Percentiles rank a stretch among this genome's conserved stretches.
Evolutionary conservation across 2,329 filamentous ascomycete species (phyloP).

Genomic region (Ilyonectria robusta): DNA sequence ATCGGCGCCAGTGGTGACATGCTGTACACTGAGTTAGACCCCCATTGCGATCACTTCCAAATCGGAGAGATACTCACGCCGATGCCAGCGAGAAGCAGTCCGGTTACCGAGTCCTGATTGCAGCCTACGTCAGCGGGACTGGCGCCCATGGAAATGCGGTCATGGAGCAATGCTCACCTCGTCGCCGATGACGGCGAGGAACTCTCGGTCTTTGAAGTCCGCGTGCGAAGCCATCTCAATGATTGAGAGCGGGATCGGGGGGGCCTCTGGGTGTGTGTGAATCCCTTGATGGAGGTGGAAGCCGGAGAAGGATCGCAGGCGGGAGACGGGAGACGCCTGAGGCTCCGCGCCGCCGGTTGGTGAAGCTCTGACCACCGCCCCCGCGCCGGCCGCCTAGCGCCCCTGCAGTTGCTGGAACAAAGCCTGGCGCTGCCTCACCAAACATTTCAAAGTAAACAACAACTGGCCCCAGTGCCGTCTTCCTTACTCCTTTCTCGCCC

Average conservation of each 20-base stretch:
- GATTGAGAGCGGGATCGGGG: slow-evolving; percentile 14
- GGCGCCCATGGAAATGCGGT: slow-evolving; percentile 5
- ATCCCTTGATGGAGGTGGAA: slow-evolving; percentile 35
- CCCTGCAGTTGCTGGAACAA: slow-evolving; percentile 40
- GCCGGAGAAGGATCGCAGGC: slow-evolving; percentile 32
- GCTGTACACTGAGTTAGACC: slow-evolving; percentile 65
- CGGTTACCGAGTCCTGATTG: slow-evolving; percentile 91
- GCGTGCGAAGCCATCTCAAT: slow-evolving; percentile 65
- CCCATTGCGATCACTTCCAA: not conserved
- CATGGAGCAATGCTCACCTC: slow-evolving; percentile 71
- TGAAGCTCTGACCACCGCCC: slow-evolving; percentile 50
- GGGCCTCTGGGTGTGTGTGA: slow-evolving; percentile 23
- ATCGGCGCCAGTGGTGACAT: slow-evolving; percentile 90
- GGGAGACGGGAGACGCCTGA: slow-evolving; percentile 39
- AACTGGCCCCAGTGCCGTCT: slow-evolving; percentile 20
- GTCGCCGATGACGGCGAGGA: slow-evolving; percentile 97
- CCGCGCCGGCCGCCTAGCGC: slow-evolving; percentile 38
- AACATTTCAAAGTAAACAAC: slow-evolving; percentile 49
- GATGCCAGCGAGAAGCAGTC: slow-evolving; percentile 93
- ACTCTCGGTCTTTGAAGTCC: slow-evolving; percentile 88
- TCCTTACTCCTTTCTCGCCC: slow-evolving; percentile 6
- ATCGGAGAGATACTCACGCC: slow-evolving; percentile 72
- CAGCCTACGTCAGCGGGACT: slow-evolving; percentile 46
- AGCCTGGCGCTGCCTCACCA: slow-evolving; percentile 37
- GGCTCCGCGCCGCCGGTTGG: slow-evolving; percentile 36